Base-by-base conservation (phyloP, 2,329 filamentous ascomycete genomes). In the Hymenoscyphus infarciens region DNA sequence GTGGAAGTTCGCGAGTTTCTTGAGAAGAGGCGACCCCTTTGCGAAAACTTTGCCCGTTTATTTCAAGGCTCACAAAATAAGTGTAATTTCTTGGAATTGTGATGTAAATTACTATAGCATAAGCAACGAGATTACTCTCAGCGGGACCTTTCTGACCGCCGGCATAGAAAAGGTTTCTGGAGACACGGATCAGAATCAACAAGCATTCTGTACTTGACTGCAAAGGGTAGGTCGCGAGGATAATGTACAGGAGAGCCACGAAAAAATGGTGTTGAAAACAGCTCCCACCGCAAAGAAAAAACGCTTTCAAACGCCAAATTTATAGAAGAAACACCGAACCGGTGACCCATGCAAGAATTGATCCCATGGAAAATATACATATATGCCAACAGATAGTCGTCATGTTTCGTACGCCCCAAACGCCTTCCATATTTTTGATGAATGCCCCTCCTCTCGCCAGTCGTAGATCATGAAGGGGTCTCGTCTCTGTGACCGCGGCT, bases 301-400 rank as follows among this genome's bases (percentile, higher is more conserved):
- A 61, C 62, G 65, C 68, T 67, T 56, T 61, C 57, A 69, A 70
- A 72, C 70, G 66, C 70, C 70, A 64, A 42, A n/a, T 60, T 66
- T 67, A 60, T 59, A 61, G 61, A 58, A 49, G 10, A 22, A 52
- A 52, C 7, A 25, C 4, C 19, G 19, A 52, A 13, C 10, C 63
- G 61, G 56, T 63, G 64, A 61, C 60, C 65, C 61, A 66, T 69
- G 66, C 66, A 64, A 61, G 45, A 39, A 55, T 19, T 65, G 61
- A 38, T 65, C 61, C 56, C 56, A 68, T 64, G 66, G 62, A 55
- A 68, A 64, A 60, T 69, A 63, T 70, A 70, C 62, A 70, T 61
- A 56, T 63, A 69, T 67, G 64, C 65, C 66, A 63, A 68, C 66
- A 66, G 66, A 65, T 65, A 63, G 52, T 64, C 59, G 61, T 63